Conservation (phyloP, 1,284 basidiomycete genomes). For the Ceratobasidium sp. region DNA sequence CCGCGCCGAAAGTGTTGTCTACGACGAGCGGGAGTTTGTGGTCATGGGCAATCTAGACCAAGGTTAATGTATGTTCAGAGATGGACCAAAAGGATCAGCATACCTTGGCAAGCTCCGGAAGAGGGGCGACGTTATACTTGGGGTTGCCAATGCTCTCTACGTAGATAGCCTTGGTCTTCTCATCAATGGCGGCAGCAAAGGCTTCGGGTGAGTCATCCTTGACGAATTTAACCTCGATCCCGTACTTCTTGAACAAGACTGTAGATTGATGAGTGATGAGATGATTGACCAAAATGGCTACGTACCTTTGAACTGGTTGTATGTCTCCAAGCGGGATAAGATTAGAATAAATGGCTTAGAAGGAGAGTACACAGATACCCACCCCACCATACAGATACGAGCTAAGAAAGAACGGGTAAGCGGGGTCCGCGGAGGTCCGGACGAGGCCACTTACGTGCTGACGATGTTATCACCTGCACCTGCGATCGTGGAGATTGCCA, state of each 20-base stretch:
- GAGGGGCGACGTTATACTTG: slow-evolving; percentile 79
- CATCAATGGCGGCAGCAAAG: slow-evolving; percentile 81
- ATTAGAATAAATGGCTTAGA: not conserved
- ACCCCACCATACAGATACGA: slow-evolving; percentile 79
- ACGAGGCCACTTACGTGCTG: slow-evolving; percentile 67
- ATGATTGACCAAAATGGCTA: slow-evolving; percentile 29
- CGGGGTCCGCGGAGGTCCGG: not conserved
- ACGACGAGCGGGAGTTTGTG: slow-evolving; percentile 84
- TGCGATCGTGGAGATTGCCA: slow-evolving; percentile 78
- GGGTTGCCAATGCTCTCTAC: slow-evolving; percentile 91
- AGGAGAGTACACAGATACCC: slow-evolving; percentile 52
- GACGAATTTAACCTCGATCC: slow-evolving; percentile 85
- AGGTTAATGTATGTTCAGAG: not conserved
- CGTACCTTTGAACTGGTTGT: slow-evolving; percentile 89
- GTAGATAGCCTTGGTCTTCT: slow-evolving; percentile 69
- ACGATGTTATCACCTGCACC: slow-evolving; percentile 86
- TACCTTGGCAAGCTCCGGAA: slow-evolving; percentile 81
- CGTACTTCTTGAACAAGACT: slow-evolving; percentile 84
- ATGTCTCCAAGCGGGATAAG: slow-evolving; percentile 67
- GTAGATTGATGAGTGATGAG: slow-evolving; percentile 33
- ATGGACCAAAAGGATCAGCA: not conserved
- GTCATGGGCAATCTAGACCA: slow-evolving; percentile 70
- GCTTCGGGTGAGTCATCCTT: slow-evolving; percentile 71
- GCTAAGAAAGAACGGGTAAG: slow-evolving; percentile 54
- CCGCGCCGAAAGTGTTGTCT: slow-evolving; percentile 93